Evolutionary conservation across 2,329 filamentous ascomycete species (phyloP), one percentile per base, ranked within the genome.

Genomic region (Ophiosphaerella narmari): DNA sequence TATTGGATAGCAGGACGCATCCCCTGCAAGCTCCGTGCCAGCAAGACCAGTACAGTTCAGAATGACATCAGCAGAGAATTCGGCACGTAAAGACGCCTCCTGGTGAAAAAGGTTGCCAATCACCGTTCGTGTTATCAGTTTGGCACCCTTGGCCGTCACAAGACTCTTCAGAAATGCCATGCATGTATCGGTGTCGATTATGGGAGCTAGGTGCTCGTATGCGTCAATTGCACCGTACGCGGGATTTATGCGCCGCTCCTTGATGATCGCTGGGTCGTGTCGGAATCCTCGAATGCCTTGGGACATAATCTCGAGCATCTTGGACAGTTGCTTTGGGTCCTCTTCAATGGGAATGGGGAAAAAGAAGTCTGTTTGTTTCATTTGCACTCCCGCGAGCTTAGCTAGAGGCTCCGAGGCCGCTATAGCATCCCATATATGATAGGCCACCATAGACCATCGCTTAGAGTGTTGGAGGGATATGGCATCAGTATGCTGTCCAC

Each of bases 161-260:
- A 79, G 69, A 31, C 63, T 60, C 53, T 69, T 76, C 41, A 79
- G 62, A 63, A 71, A 78, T 18, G 57, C 53, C 75, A 79, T 79
- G 26, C 71, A 71, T 35, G 67, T 55, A 54, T 79, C 77, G 0
- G 77, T 78, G 55, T 80, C 76, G 50, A 80, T 79, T 44, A 78
- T 66, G 1, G 77, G 78, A 1, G 77, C 73, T 39, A 76, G 61
- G 42, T 76, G 60, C 52, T 78, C 74, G 53, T 79, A 79, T 5
- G 76, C 77, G 32, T 79, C 75, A 4, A 74, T 69, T 11, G 67
- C 71, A 7, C 72, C 71, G 46, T 75, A 73, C 1, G 50, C 48
- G 7, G 60, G 61, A 50, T 74, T 60, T 21, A 76, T 54, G 11
- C 65, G 52, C 12, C 67, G 59, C 42, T 77, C 67, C n/a, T 71